phyloP scores from a whole-genome alignment of 2,329 filamentous ascomycete species.

The Mollisiaceae sp. region DNA sequence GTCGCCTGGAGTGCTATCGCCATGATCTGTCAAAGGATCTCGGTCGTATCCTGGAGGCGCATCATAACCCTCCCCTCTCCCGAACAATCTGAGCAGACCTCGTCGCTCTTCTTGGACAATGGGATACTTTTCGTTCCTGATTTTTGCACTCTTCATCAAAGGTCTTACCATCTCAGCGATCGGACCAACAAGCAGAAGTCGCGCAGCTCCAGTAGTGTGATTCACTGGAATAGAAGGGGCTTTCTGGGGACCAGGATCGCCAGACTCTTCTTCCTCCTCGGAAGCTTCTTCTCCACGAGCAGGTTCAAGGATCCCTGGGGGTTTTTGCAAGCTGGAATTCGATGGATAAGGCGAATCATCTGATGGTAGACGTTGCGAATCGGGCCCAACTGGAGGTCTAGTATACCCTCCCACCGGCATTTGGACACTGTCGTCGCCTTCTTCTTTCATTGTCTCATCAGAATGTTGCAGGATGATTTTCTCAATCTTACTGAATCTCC shows the following conservation, averaged over 20 bases:
- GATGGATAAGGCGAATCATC: constrained; percentile 33
- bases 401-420: background rate
- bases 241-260: constrained; percentile 55
- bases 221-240: constrained; percentile 78
- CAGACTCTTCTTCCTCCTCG: constrained; percentile 51
- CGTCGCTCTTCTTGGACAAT: constrained; percentile 76
- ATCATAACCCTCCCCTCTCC: constrained; percentile 76
- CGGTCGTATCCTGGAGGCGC: constrained; percentile 51
- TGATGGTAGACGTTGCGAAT: constrained; percentile 21
- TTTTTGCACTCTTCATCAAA: constrained; percentile 54
- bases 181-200: constrained; percentile 74
- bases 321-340: constrained; percentile 21
- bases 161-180: constrained; percentile 63
- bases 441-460: background rate
- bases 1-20: constrained; percentile 53
- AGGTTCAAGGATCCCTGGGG: constrained; percentile 27
- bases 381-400: constrained; percentile 13
- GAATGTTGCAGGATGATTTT: background rate
- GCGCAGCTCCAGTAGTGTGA: constrained; percentile 88
- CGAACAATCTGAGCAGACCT: constrained; percentile 76
- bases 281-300: constrained; percentile 55
- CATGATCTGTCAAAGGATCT: constrained; percentile 44
- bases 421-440: background rate
- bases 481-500: too few relatives aligned
- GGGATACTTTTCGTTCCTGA: constrained; percentile 71